Evolutionary conservation across 2,329 filamentous ascomycete genomes (phyloP), one percentile per base, ranked within the genome.

Genomic region (Colletotrichum echinochloae): DNA sequence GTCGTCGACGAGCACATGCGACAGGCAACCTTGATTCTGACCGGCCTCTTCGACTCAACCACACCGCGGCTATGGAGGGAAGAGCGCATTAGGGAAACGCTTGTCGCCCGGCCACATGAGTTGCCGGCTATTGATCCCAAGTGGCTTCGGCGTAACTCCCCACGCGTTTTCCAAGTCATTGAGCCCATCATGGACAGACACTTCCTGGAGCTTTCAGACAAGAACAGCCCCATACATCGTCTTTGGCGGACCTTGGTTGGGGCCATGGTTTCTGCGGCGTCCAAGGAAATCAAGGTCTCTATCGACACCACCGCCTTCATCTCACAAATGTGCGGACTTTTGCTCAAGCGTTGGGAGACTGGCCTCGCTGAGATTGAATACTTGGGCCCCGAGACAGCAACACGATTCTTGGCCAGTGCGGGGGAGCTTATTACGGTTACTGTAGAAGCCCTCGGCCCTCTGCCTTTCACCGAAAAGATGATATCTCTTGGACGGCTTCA

Each of bases 211-310:
- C 77, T 95, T n/a, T 85, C 88, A 11, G 84, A 89, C 60, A 84
- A 87, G 1, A 86, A 87, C 23, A 92, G 88, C 73, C 74, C 80
- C 12, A 77, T 83, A 0, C 83, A 81, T 59, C 83, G 81, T 9
- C 83, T 93, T 46, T 93, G 91, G 91, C 79, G 83, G 35, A 83
- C 87, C 1, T 83, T 94, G 16, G 84, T 93, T 52, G 82, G 84
- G 4, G 88, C 91, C 1, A 83, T 94, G 33, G 87, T 90, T 2
- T 87, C 88, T 59, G 92, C 92, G 48, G 91, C 91, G 30, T 87
- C 86, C 51, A 97, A 97, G 80, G 96, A 99, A 80, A 92, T 99
- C 75, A 97, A 95, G 75, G 91, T 95, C 8, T 94, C 94, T 0
- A 88, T 88, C 16, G 95, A 98, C 72, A 93, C 94, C 1, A 92